phyloP scores from a whole-genome alignment of 208 protist genomes.

The Leishmania gerbilli region DNA sequence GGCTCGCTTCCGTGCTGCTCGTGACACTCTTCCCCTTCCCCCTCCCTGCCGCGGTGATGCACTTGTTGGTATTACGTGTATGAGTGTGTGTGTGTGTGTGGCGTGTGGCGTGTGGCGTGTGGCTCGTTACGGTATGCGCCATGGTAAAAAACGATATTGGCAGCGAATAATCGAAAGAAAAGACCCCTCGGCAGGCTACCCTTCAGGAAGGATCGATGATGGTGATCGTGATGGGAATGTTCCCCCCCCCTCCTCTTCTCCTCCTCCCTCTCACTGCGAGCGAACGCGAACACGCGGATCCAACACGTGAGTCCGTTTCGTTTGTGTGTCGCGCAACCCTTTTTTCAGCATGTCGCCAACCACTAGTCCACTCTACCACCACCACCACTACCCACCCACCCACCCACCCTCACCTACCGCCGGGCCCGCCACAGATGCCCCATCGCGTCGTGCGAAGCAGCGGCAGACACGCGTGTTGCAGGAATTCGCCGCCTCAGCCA shows the following conservation, averaged over 20 bases:
- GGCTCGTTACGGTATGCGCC: not conserved
- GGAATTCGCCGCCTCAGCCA: not conserved
- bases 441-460: not conserved
- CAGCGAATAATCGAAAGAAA: not conserved
- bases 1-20: not conserved
- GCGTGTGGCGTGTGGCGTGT: not conserved
- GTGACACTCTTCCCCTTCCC: not conserved
- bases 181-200: not conserved
- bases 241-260: not conserved
- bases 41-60: not conserved
- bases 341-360: too few species aligned
- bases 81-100: not conserved
- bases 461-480: not conserved
- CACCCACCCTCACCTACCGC: not conserved
- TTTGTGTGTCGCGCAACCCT: not conserved
- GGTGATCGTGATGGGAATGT: not conserved
- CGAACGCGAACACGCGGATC: not conserved
- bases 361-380: not conserved
- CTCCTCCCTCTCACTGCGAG: not conserved
- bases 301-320: not conserved
- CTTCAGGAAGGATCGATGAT: not conserved
- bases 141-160: not conserved
- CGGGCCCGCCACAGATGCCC: not conserved
- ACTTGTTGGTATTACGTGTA: not conserved
- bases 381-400: too few species aligned